phyloP scores from a whole-genome alignment of 139 green algal species.

The Haematococcus lacustris region DNA sequence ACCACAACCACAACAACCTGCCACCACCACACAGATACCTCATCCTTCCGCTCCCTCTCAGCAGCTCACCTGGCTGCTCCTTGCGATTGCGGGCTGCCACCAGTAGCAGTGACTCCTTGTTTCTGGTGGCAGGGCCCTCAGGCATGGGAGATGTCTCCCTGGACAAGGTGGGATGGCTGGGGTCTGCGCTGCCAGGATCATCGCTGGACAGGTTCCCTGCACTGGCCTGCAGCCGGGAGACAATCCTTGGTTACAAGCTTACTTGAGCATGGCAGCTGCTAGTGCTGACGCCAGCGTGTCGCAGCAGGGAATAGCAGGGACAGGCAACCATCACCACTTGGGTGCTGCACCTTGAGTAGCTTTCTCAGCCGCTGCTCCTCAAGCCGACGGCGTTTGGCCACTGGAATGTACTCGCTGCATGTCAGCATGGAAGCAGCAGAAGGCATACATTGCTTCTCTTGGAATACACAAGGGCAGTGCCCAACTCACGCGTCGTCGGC shows the following conservation, averaged over 20 bases:
- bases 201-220: neutral
- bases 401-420: constrained; percentile 82
- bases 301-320: too few relatives aligned
- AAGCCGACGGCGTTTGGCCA: constrained; percentile 69
- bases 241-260: neutral
- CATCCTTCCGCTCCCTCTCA: neutral
- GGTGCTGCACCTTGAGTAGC: constrained; percentile 33
- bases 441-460: too few relatives aligned
- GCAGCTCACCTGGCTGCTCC: constrained; percentile 5
- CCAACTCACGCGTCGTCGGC: too few relatives aligned
- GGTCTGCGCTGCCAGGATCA: neutral
- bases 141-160: neutral
- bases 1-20: too few relatives aligned
- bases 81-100: constrained; percentile 48
- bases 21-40: neutral
- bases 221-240: neutral
- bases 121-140: constrained; percentile 14
- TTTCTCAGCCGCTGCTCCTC: constrained; percentile 55
- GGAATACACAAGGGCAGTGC: too few relatives aligned
- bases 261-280: neutral
- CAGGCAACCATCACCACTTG: neutral
- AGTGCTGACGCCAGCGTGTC: neutral
- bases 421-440: too few relatives aligned
- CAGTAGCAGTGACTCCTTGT: constrained; percentile 65
- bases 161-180: neutral